These are phyloP conservation scores for Calonectria multiphialidica DNA, from an alignment of 2,329 filamentous ascomycete species.

Conservation along the genomic window DNA sequence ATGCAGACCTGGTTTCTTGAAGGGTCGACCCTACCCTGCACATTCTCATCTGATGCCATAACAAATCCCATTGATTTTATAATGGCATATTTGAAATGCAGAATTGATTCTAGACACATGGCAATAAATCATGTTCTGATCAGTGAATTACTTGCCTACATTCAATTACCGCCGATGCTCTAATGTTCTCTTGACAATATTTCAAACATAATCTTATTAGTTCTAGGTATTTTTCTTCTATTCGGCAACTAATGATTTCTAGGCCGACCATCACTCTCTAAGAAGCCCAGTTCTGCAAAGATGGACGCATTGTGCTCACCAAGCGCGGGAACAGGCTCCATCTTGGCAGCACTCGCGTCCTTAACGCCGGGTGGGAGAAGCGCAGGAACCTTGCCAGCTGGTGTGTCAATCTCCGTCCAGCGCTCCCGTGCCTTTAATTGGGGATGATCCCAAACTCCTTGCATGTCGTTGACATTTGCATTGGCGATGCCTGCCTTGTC, in stretches of 20 bases:
- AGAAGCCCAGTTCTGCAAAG: conserved; percentile 16
- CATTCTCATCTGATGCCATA: too few relatives aligned
- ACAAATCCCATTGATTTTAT: too few relatives aligned
- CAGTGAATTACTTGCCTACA: too few relatives aligned
- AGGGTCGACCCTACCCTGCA: too few relatives aligned
- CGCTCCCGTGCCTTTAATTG: conserved; percentile 63
- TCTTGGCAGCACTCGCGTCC: conserved; percentile 43
- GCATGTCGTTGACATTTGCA: conserved; percentile 67
- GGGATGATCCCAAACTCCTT: conserved; percentile 65
- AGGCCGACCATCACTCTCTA: background rate
- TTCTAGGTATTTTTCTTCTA: background rate
- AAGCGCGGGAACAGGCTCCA: conserved; percentile 60
- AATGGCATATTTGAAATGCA: too few relatives aligned
- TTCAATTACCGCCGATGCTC: too few relatives aligned
- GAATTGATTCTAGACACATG: too few relatives aligned
- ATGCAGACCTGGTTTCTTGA: too few relatives aligned
- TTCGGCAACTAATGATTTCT: background rate
- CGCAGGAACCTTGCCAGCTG: conserved; percentile 59
- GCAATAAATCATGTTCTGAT: too few relatives aligned
- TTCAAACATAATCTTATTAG: background rate
- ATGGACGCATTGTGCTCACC: conserved; percentile 59
- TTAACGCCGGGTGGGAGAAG: conserved; percentile 62
- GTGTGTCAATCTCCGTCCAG: conserved; percentile 64
- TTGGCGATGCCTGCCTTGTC: conserved; percentile 66
- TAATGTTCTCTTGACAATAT: background rate